Conservation (phyloP, 2,329 filamentous ascomycete genomes). For the Calonectria crousiana region DNA sequence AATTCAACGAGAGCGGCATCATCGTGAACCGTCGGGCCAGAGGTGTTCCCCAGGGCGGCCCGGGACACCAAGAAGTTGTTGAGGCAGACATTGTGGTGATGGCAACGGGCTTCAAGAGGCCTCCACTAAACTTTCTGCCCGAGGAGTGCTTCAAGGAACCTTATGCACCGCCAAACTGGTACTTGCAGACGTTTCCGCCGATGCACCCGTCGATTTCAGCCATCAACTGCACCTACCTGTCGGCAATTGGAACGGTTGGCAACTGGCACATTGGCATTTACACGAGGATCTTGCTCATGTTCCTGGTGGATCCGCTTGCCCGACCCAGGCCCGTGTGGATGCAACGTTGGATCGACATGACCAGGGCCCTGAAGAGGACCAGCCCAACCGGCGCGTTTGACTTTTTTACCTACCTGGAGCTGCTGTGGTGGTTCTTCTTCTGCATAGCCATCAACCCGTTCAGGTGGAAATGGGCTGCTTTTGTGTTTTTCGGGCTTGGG, state of each 20-base stretch:
- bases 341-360: slow-evolving; percentile 90
- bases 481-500: slow-evolving; percentile 84
- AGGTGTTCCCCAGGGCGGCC: slow-evolving; percentile 81
- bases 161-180: slow-evolving; percentile 87
- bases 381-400: slow-evolving; percentile 84
- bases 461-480: slow-evolving; percentile 89
- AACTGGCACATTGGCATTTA: slow-evolving; percentile 95
- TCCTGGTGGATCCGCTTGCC: slow-evolving; percentile 82
- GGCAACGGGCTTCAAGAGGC: slow-evolving; percentile 85
- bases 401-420: slow-evolving; percentile 89
- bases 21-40: slow-evolving; percentile 77
- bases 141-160: slow-evolving; percentile 78
- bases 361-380: slow-evolving; percentile 74
- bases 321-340: slow-evolving; percentile 80
- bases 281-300: slow-evolving; percentile 88
- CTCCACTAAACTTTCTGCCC: slow-evolving; percentile 79
- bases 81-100: slow-evolving; percentile 83
- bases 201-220: slow-evolving; percentile 78
- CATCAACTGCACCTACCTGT: slow-evolving; percentile 87
- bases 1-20: slow-evolving; percentile 73
- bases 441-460: slow-evolving; percentile 85
- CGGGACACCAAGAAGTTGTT: slow-evolving; percentile 74
- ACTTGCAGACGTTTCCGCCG: slow-evolving; percentile 87
- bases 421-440: slow-evolving; percentile 89
- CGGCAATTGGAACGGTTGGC: slow-evolving; percentile 80